Base-by-base conservation (phyloP, 352 stramenopile species). In the Phytophthora kernoviae region DNA sequence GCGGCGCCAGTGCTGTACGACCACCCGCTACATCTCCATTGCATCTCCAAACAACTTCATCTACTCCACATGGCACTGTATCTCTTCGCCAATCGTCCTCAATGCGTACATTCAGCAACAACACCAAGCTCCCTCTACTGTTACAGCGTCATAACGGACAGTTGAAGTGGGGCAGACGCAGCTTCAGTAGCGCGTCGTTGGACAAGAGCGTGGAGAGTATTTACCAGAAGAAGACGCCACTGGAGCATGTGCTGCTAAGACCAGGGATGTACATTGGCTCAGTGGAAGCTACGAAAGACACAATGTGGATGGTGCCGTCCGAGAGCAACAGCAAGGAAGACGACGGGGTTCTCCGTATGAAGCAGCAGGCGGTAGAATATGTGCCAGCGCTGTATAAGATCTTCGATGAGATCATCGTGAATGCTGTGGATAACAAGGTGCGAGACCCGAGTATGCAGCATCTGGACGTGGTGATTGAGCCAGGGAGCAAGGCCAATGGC, bases 371-470 rank as follows among this genome's bases (percentile, higher is more conserved):
- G 14, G 81, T 96, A 15, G 81, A 93, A 67, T 95, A 89, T 48
- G 81, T 93, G 11, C 83, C 84, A 7, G 88, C 88, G 33, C 77
- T 99, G 42, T 99, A 97, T 90, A 99, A 99, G 75, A 99, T 99
- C 66, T 99, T 99, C 65, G 97, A 99, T 73, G 97, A 99, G 81
- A 99, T 99, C 74, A 91, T 99, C 36, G 97, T 99, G 17, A 99
- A 99, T 69, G 95, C 93, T 5, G 98, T 99, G 84, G 95, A 99
- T 75, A 97, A 97, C 76, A 97, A 95, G 61, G 81, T 91, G 14
- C 84, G 88, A 15, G 87, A 96, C 58, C 70, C 79, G 45, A 84
- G 7, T 15, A 96, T 96, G 87, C 64, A 65, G 15, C 81, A 76
- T 22, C 42, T 96, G 30, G 83, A 95, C 37, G 79, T 96, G 10